Percentiles rank a stretch among this genome's conserved stretches.
These are phyloP conservation scores for Lactarius vividus DNA, from an alignment of 768 basidiomycete genomes.

Conservation along the genomic window DNA sequence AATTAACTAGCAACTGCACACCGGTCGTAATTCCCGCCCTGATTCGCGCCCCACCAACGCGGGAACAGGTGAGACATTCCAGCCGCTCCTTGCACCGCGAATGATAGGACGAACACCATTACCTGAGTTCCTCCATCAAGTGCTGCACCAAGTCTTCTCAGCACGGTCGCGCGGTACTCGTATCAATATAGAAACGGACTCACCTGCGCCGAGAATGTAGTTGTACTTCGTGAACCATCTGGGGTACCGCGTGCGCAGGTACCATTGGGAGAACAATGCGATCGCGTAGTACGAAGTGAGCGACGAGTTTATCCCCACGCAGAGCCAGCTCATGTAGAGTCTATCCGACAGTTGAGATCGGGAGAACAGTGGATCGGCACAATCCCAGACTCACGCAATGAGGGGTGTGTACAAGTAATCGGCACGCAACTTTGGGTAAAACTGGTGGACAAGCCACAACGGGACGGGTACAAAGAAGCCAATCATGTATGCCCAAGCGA, in stretches of 20 bases:
- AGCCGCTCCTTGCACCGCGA: conserved; percentile 43
- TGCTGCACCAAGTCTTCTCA: conserved; percentile 35
- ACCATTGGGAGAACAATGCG: conserved; percentile 49
- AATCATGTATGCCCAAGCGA: conserved; percentile 46
- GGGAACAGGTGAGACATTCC: conserved; percentile 51
- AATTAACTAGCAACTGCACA: conserved; percentile 5
- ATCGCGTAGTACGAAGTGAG: conserved; percentile 42
- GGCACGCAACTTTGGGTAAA: conserved; percentile 44
- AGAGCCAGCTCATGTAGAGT: conserved; percentile 49
- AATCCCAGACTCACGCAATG: conserved; percentile 35
- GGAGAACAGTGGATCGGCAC: not conserved
- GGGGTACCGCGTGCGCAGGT: conserved; percentile 40
- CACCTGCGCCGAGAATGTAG: conserved; percentile 39
- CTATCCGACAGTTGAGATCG: conserved; percentile 30
- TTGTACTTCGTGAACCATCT: conserved; percentile 44
- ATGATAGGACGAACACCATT: conserved; percentile 41
- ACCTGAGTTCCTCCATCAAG: conserved; percentile 46
- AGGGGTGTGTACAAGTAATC: conserved; percentile 50
- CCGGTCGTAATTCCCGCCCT: conserved; percentile 41
- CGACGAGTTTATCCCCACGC: conserved; percentile 50
- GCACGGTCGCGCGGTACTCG: not conserved
- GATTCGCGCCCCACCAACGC: conserved; percentile 56
- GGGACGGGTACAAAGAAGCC: conserved; percentile 52
- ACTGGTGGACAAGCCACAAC: conserved; percentile 48
- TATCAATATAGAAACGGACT: not conserved